Percentiles rank a stretch among this genome's conserved stretches.
Evolutionary conservation across 2,329 filamentous ascomycete species (phyloP).

Genomic region (Trichoderma pleuroti): DNA sequence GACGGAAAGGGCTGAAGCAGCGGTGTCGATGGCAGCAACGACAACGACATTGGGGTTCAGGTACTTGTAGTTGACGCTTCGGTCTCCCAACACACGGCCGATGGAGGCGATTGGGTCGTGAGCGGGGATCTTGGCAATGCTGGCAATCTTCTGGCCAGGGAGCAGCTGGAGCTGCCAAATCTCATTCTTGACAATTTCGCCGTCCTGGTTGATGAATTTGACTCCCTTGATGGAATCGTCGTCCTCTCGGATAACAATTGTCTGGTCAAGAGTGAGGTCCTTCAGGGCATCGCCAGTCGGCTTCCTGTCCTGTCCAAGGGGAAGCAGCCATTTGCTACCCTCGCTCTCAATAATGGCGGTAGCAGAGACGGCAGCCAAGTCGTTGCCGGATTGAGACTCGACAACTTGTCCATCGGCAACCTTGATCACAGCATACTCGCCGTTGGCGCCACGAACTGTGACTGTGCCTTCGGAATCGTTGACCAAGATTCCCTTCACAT

Average conservation of each 20-base stretch:
- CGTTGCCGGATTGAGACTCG: conserved; percentile 32
- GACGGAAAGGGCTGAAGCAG: conserved; percentile 59
- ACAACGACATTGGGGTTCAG: conserved; percentile 83
- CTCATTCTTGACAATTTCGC: conserved; percentile 43
- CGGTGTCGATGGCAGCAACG: conserved; percentile 64
- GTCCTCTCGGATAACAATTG: conserved; percentile 50
- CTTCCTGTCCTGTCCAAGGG: conserved; percentile 50
- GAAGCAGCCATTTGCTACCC: conserved; percentile 51
- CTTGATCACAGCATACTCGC: conserved; percentile 58
- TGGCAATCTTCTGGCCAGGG: conserved; percentile 62
- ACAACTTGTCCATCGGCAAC: conserved; percentile 51
- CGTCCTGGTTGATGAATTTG: conserved; percentile 45
- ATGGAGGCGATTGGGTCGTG: conserved; percentile 93
- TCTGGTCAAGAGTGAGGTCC: conserved; percentile 48
- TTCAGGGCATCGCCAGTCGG: conserved; percentile 43
- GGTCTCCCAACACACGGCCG: conserved; percentile 85
- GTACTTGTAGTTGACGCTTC: conserved; percentile 96
- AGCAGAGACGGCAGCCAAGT: conserved; percentile 30
- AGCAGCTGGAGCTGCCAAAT: conserved; percentile 73
- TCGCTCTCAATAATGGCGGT: conserved; percentile 52
- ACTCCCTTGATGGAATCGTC: conserved; percentile 53
- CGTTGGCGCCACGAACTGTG: conserved; percentile 56
- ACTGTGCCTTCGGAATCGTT: conserved; percentile 55
- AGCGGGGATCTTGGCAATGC: conserved; percentile 63
- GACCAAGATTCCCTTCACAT: conserved; percentile 64